Base-by-base conservation (phyloP, 2,329 filamentous ascomycete genomes). In the Ustulina deusta region DNA sequence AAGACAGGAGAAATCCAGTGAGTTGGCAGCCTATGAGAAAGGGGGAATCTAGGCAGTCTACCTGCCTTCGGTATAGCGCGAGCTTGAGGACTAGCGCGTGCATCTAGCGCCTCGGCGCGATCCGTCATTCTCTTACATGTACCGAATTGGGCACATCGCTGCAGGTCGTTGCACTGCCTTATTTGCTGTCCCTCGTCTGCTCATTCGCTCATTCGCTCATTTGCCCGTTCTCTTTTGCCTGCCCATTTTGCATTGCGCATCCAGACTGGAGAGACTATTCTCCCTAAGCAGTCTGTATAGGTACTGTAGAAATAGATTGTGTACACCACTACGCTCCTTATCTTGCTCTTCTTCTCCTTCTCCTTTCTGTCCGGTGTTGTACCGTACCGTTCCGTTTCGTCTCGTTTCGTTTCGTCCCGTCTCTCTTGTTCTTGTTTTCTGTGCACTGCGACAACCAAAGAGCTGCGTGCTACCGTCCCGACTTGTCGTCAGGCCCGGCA, bases 51-150 rank as follows among this genome's bases (percentile, higher is more conserved):
- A 20, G 52, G 52, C 52, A 38, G 5, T 5, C 6, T 55, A 44
- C 7, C 61, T n/a, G 1, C n/a, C 6, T 51, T 42, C 22, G 54
- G 61, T n/a, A 29, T 63, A 46, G 54, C 2, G 25, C 3, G 15
- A 9, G 15, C 13, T 51, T 38, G 10, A 49, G 13, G 27, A 22
- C 29, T 58, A 25, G 44, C 42, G 20, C 22, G 34, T 10, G n/a
- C n/a, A 34, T n/a, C 11, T 56, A 56, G 54, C 54, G 54, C 32
- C 54, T 56, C 36, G 54, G 54, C 54, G 54, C 36, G 54, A 56
- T 56, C 54, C 54, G 36, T n/a, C n/a, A n/a, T n/a, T n/a, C n/a
- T n/a, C n/a, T n/a, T n/a, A n/a, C n/a, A n/a, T n/a, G n/a, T n/a
- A 51, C 25, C 48, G 2, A 51, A 51, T 51, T 17, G 1, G 46